Conservation (phyloP, 140 eudicot genomes). For the Oenanthe javanica region DNA sequence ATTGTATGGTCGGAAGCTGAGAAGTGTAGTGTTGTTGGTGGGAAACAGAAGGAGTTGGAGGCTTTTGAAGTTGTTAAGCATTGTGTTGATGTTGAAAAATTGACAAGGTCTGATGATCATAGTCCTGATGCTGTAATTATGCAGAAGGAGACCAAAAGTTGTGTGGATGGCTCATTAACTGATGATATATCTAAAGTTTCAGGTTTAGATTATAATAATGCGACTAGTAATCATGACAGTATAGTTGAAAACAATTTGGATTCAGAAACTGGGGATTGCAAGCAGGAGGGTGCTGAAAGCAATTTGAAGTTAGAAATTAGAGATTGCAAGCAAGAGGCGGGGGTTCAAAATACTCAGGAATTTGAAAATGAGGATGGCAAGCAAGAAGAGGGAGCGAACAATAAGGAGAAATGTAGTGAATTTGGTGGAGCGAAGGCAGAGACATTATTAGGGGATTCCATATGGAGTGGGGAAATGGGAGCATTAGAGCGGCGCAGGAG, state of each 20-base stretch:
- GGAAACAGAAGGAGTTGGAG: background rate
- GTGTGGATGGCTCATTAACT: background rate
- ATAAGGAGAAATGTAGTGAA: constrained; percentile 14
- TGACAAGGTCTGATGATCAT: background rate
- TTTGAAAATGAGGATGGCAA: constrained; percentile 20
- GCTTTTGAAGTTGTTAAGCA: background rate
- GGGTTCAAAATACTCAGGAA: constrained; percentile 5
- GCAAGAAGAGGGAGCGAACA: constrained; percentile 12
- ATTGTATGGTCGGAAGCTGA: constrained; percentile 21
- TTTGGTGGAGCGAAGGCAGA: constrained; percentile 19
- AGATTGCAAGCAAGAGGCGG: constrained; percentile 14
- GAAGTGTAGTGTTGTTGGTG: constrained; percentile 14
- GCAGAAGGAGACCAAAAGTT: constrained; percentile 13
- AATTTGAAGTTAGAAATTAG: constrained; percentile 15
- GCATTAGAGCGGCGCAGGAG: constrained; percentile 43
- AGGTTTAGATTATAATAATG: background rate
- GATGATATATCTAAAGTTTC: constrained; percentile 10
- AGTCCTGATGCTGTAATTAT: too few species aligned
- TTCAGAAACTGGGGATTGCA: constrained; percentile 16
- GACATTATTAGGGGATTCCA: constrained; percentile 16
- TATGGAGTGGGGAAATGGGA: constrained; percentile 41
- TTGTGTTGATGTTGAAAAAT: background rate
- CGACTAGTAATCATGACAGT: constrained; percentile 8
- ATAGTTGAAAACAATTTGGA: constrained; percentile 12
- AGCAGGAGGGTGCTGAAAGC: background rate